Conservation (phyloP, 1,284 basidiomycete species). For the Schizophyllum amplum region DNA sequence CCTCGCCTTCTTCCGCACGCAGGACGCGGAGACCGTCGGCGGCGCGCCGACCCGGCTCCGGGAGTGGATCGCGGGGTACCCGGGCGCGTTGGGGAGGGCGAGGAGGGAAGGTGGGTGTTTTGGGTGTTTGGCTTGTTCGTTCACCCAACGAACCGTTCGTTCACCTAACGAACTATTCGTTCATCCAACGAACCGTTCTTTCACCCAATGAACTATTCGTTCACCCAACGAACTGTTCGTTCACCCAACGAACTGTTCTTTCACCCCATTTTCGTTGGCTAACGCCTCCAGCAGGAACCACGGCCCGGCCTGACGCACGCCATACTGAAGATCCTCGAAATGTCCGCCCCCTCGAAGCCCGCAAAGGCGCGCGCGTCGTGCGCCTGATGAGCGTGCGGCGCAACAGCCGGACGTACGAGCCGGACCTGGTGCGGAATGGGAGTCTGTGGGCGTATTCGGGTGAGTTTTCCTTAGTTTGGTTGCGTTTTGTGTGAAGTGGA, state of each 20-base stretch:
- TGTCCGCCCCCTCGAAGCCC: slow-evolving; percentile 44
- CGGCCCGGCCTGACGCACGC: background rate
- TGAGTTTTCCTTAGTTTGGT: too few species aligned
- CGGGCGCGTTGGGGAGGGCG: slow-evolving; percentile 18
- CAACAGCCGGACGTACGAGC: slow-evolving; percentile 76
- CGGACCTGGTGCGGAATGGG: slow-evolving; percentile 67
- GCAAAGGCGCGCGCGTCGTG: slow-evolving; percentile 66
- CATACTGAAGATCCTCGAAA: slow-evolving; percentile 23
- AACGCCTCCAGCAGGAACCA: too few species aligned
- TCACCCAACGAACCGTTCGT: too few species aligned
- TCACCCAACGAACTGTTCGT: too few species aligned
- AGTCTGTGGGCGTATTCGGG: slow-evolving; percentile 46
- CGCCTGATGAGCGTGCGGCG: slow-evolving; percentile 66
- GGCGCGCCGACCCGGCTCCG: slow-evolving; percentile 72
- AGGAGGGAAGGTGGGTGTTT: background rate
- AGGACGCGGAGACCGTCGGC: slow-evolving; percentile 46
- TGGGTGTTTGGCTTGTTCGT: background rate
- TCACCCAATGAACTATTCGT: too few species aligned
- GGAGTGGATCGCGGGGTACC: slow-evolving; percentile 84
- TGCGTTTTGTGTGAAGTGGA: too few species aligned
- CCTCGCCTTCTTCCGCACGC: slow-evolving; percentile 77
- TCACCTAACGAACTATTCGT: too few species aligned
- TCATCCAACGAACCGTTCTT: too few species aligned
- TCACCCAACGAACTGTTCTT: too few species aligned
- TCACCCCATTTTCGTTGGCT: too few species aligned